phyloP scores from a whole-genome alignment of 129 eudicot species.

The Tagetes patula region DNA sequence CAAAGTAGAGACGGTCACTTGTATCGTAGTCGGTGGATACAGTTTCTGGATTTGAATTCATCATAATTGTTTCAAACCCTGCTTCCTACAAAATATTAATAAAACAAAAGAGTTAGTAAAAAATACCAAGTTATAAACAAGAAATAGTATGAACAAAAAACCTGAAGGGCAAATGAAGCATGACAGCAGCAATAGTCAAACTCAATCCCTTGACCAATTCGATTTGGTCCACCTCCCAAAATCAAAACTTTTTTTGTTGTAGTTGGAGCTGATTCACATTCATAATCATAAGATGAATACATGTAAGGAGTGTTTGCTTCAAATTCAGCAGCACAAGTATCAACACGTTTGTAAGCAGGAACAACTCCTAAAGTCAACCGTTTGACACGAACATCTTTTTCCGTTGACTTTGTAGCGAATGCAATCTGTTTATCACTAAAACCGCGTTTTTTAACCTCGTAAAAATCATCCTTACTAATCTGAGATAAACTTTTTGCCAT shows the following conservation, averaged over 20 bases:
- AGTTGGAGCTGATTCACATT: slow-evolving; percentile 96
- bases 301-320: slow-evolving; percentile 96
- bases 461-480: slow-evolving; percentile 67
- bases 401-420: slow-evolving; percentile 66
- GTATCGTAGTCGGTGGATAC: slow-evolving; percentile 98
- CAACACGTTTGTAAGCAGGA: slow-evolving; percentile 90
- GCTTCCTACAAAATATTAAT: slow-evolving; percentile 54
- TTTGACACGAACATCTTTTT: slow-evolving; percentile 64
- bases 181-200: slow-evolving; percentile 99
- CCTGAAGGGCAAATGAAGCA: slow-evolving; percentile 98
- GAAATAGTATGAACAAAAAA: slow-evolving; percentile 23
- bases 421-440: slow-evolving; percentile 94
- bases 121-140: not conserved
- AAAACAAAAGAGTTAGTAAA: not conserved
- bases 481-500: slow-evolving; percentile 54
- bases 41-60: slow-evolving; percentile 98
- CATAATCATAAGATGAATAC: slow-evolving; percentile 78
- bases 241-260: slow-evolving; percentile 76
- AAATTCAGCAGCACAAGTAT: slow-evolving; percentile 97
- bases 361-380: slow-evolving; percentile 74
- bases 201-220: slow-evolving; percentile 98
- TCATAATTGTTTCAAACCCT: slow-evolving; percentile 95
- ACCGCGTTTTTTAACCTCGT: slow-evolving; percentile 85
- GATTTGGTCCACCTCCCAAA: slow-evolving; percentile 95
- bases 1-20: slow-evolving; percentile 93